Evolutionary conservation across 768 basidiomycete genomes (phyloP).

Genomic region (Boletus pseudopeckii): DNA sequence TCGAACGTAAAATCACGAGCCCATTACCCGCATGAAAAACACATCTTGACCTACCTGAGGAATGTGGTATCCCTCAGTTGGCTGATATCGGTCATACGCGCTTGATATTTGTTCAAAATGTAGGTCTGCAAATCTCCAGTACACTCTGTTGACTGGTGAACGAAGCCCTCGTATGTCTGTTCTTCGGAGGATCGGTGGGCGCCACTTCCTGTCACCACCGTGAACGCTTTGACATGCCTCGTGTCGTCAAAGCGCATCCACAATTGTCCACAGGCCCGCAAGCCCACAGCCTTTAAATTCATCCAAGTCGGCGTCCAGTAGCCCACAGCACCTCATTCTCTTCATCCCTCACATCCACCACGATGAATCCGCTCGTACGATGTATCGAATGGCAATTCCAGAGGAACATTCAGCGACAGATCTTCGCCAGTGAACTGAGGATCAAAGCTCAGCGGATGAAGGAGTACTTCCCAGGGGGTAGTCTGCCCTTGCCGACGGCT

Average conservation of each 20-base stretch:
- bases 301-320: neutral
- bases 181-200: conserved; percentile 3
- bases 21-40: neutral
- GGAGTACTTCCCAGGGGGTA: conserved; percentile 11
- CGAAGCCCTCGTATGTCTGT: neutral
- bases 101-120: neutral
- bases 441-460: conserved; percentile 16
- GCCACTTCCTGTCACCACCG: conserved; percentile 11
- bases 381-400: conserved; percentile 12
- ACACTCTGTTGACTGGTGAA: neutral
- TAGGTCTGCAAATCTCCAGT: neutral
- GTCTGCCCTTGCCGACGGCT: conserved; percentile 18
- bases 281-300: conserved; percentile 18
- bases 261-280: conserved; percentile 26
- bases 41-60: neutral
- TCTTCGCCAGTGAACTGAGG: conserved; percentile 13
- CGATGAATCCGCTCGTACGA: conserved; percentile 7
- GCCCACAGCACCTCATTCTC: neutral
- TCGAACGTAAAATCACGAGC: neutral
- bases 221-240: conserved; percentile 23
- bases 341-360: neutral
- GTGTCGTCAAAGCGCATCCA: conserved; percentile 25
- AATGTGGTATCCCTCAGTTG: neutral
- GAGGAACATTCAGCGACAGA: conserved; percentile 6
- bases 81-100: neutral